Percentiles rank a stretch among this genome's conserved stretches.
phyloP scores from a whole-genome alignment of 805 yeast genomes.

The Pichia occidentalis region DNA sequence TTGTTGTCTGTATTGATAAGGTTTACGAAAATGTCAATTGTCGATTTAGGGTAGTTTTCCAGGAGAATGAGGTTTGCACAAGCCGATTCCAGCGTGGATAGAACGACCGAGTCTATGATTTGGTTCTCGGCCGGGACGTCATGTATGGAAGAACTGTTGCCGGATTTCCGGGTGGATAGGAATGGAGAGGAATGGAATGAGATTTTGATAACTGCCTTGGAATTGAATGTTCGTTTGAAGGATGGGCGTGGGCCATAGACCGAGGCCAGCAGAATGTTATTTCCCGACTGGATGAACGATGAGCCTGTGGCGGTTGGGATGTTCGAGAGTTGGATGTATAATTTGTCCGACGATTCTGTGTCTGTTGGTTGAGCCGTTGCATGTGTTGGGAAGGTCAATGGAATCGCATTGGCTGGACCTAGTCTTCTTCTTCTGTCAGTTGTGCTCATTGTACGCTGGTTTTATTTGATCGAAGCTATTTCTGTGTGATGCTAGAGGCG shows the following conservation, averaged over 20 bases:
- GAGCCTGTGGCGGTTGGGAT: slow-evolving; percentile 67
- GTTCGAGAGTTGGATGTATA: slow-evolving; percentile 54
- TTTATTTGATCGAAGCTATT: too few relatives aligned
- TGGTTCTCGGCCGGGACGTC: slow-evolving; percentile 33
- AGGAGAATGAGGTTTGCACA: slow-evolving; percentile 43
- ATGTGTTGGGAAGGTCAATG: slow-evolving; percentile 36
- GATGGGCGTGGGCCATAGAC: slow-evolving; percentile 87
- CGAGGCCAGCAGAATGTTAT: slow-evolving; percentile 56
- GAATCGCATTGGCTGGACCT: slow-evolving; percentile 68
- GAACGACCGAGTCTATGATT: slow-evolving; percentile 26
- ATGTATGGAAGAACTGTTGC: slow-evolving; percentile 21
- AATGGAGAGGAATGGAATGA: slow-evolving; percentile 15
- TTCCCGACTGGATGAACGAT: slow-evolving; percentile 64
- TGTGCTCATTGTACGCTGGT: slow-evolving; percentile 34
- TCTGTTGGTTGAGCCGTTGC: background rate
- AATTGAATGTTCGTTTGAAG: slow-evolving; percentile 28
- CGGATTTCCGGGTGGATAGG: slow-evolving; percentile 1
- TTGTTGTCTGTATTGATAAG: slow-evolving; percentile 44
- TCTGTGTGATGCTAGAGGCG: too few relatives aligned
- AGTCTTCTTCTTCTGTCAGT: slow-evolving; percentile 78
- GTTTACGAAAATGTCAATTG: slow-evolving; percentile 71
- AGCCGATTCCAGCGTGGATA: slow-evolving; percentile 34
- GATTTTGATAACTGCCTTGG: slow-evolving; percentile 25
- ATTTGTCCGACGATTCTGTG: slow-evolving; percentile 14
- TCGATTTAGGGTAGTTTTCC: slow-evolving; percentile 81